Evolutionary conservation across 306 rosid genomes (phyloP).

Genomic region (Vachellia collinsii): DNA sequence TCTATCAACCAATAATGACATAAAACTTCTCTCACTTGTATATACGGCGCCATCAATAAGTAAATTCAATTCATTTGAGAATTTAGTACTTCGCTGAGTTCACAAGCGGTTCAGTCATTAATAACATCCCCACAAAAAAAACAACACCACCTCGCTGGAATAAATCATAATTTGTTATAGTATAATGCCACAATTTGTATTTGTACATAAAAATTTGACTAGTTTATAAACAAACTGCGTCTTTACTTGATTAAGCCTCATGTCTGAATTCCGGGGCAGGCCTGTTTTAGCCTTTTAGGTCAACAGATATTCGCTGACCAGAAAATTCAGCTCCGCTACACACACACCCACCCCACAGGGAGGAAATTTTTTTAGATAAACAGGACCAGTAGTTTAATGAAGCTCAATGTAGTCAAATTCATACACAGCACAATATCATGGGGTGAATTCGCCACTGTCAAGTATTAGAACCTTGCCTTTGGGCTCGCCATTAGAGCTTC

Average conservation of each 20-base stretch:
- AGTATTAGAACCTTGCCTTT: conserved; percentile 39
- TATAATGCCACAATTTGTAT: no score
- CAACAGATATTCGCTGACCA: not conserved
- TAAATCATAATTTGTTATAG: not conserved
- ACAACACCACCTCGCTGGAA: no score
- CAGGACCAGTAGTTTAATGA: not conserved
- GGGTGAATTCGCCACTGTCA: conserved; percentile 53
- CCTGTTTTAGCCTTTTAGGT: not conserved
- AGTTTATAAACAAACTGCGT: not conserved
- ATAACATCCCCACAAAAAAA: not conserved
- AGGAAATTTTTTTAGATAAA: not conserved
- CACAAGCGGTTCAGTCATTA: not conserved
- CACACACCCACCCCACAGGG: not conserved
- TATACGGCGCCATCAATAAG: not conserved
- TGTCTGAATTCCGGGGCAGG: not conserved
- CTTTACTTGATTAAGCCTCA: not conserved
- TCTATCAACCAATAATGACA: not conserved
- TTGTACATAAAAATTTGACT: not conserved
- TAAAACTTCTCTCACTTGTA: not conserved
- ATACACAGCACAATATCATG: conserved; percentile 13
- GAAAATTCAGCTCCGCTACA: not conserved
- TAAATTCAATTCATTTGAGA: not conserved
- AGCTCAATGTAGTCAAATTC: not conserved
- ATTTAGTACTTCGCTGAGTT: not conserved
- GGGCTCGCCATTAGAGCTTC: conserved; percentile 50